Conservation (phyloP, 768 basidiomycete genomes). For the Fomitopsis pulvina region DNA sequence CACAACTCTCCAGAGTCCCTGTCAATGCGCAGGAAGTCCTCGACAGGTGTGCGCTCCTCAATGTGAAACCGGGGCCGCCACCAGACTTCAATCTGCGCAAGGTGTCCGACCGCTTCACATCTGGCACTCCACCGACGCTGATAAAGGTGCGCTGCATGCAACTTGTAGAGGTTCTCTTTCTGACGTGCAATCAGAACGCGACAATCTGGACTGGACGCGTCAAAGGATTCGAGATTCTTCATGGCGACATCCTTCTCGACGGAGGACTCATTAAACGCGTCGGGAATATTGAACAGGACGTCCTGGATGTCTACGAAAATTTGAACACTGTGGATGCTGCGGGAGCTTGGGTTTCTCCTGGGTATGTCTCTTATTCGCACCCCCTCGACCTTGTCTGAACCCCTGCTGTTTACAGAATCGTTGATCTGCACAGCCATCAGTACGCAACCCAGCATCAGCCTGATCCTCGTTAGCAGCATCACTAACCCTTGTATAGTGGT, state of each 20-base stretch:
- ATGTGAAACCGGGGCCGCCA: constrained; percentile 36
- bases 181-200: constrained; percentile 38
- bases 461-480: neutral
- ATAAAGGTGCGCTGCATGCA: constrained; percentile 30
- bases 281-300: constrained; percentile 33
- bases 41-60: constrained; percentile 37
- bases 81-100: constrained; percentile 39
- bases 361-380: constrained; percentile 19
- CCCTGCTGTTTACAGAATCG: constrained; percentile 6
- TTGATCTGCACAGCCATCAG: constrained; percentile 12
- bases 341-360: constrained; percentile 77
- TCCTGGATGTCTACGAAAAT: constrained; percentile 19
- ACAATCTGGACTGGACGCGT: constrained; percentile 77
- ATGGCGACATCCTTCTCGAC: constrained; percentile 63
- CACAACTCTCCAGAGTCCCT: constrained; percentile 8
- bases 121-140: constrained; percentile 55
- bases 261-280: constrained; percentile 58
- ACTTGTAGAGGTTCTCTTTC: neutral
- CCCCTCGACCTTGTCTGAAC: neutral
- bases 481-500: neutral
- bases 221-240: constrained; percentile 60
- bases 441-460: neutral
- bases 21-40: constrained; percentile 26
- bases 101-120: constrained; percentile 59
- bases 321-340: constrained; percentile 53